Base-by-base conservation (phyloP, 1,284 basidiomycete genomes). In the Retiboletus fuscus region DNA sequence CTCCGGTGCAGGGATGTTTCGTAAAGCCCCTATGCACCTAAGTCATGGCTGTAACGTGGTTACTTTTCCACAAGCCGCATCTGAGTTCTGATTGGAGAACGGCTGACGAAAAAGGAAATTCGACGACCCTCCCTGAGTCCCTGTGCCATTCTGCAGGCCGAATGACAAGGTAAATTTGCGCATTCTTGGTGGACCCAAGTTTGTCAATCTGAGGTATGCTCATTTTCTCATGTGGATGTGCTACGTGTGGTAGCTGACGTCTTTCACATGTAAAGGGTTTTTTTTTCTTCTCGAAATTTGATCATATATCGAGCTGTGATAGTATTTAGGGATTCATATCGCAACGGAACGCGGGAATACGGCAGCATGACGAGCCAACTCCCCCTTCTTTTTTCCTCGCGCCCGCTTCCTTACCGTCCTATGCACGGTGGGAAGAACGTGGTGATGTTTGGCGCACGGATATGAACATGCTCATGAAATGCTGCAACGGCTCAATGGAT, bases 1-100 rank as follows among this genome's bases (percentile, higher is more conserved):
- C 70, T n/a, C 76, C 77, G 78, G 78, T 74, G 67, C 65, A 75
- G 68, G 77, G 61, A 39, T 24, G 43, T 79, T 67, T n/a, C 78
- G 76, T 79, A 77, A 76, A 15, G 62, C 41, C 44, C 73, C 74
- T 65, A 65, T 58, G 64, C 16, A 11, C n/a, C 43, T 22, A 60
- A 30, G 34, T n/a, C 51, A 39, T 28, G 22, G 22, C n/a, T 22
- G 20, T 49, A 47, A 28, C 46, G 41, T 57, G 16, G 44, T 3
- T 26, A 28, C n/a, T 26, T 51, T 8, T 53, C 12, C 22, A 28
- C 69, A 30, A 51, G 24, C 66, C 34, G 34, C 61, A 34, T 18
- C 41, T 6, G 34, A 28, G 49, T 53, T 53, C 57, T 64, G 30
- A 61, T 72, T 64, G 47, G 71, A 62, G 44, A 43, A 70, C 26